Conservation (phyloP, 2,329 filamentous ascomycete species). For the Fusarium sp. region DNA sequence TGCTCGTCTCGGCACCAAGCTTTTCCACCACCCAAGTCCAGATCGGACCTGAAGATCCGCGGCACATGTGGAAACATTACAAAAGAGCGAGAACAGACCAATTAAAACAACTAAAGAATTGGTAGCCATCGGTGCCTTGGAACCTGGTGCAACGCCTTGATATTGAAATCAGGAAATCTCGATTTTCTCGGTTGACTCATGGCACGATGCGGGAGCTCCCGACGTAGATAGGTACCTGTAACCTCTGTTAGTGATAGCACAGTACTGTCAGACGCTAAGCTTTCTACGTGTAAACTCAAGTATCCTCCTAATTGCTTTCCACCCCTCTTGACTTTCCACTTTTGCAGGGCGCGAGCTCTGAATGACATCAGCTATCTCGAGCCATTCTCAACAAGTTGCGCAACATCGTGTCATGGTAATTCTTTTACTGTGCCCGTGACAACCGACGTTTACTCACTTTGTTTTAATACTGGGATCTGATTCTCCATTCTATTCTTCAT, state of each 20-base stretch:
- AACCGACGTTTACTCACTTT: slow-evolving; percentile 7
- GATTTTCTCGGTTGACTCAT: slow-evolving; percentile 8
- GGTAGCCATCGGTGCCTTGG: slow-evolving; percentile 3
- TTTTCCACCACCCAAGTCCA: slow-evolving; percentile 27
- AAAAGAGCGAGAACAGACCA: slow-evolving; percentile 1
- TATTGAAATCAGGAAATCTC: slow-evolving; percentile 10
- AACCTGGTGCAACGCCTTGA: slow-evolving; percentile 2
- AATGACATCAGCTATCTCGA: slow-evolving; percentile 44
- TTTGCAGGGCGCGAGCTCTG: slow-evolving; percentile 25
- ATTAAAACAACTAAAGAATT: neutral
- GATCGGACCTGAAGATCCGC: slow-evolving; percentile 31
- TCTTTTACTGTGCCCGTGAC: neutral
- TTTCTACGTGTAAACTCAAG: neutral
- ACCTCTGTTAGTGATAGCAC: slow-evolving; percentile 10
- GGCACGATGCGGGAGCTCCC: slow-evolving; percentile 19
- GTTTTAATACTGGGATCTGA: neutral
- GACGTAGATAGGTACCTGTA: slow-evolving; percentile 3
- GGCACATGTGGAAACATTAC: slow-evolving; percentile 15
- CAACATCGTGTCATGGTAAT: slow-evolving; percentile 29
- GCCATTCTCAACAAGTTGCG: slow-evolving; percentile 33
- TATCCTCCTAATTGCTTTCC: slow-evolving; percentile 16
- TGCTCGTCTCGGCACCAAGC: slow-evolving; percentile 12
- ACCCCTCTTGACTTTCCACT: slow-evolving; percentile 27
- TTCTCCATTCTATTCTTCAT: slow-evolving; percentile 11
- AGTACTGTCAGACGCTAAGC: slow-evolving; percentile 11